phyloP scores from a whole-genome alignment of 164 flowering plant genomes.

The Aristolochia contorta region DNA sequence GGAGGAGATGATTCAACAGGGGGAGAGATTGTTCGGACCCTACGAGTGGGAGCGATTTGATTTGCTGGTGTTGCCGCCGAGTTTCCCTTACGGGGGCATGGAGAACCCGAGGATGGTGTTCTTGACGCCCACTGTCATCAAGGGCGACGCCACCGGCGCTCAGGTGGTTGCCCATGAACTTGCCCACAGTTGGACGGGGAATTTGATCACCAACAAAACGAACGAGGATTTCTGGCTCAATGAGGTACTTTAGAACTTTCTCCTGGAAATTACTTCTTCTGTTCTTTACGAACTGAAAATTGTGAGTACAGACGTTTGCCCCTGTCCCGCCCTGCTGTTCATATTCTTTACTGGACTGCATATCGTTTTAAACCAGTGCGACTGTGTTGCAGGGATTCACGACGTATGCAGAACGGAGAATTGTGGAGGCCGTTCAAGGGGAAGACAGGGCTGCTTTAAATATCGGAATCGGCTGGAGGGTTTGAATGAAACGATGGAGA shows the following conservation, averaged over 20 bases:
- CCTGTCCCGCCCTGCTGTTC: background rate
- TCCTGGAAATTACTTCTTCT: background rate
- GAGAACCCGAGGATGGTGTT: constrained; percentile 97
- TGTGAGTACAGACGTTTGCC: background rate
- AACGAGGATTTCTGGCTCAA: constrained; percentile 97
- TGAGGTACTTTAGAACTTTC: constrained; percentile 36
- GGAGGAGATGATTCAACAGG: constrained; percentile 85
- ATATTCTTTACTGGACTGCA: too few relatives aligned
- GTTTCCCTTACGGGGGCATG: constrained; percentile 98
- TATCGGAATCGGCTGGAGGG: constrained; percentile 93
- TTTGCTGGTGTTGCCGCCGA: constrained; percentile 89
- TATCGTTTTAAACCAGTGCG: background rate
- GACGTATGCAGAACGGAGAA: constrained; percentile 92
- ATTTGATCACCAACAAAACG: constrained; percentile 83
- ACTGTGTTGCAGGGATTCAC: constrained; percentile 62
- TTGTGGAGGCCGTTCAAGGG: constrained; percentile 91
- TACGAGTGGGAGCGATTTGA: constrained; percentile 98
- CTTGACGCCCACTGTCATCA: constrained; percentile 90
- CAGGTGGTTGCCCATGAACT: constrained; percentile 98
- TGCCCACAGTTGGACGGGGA: constrained; percentile 99
- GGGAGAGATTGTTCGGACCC: constrained; percentile 77
- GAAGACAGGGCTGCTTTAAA: constrained; percentile 70
- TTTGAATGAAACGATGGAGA: constrained; percentile 59
- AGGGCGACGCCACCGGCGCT: constrained; percentile 78
- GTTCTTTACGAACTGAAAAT: background rate